Percentiles rank a stretch among this genome's conserved stretches.
These are phyloP conservation scores for Mallotus nudiflorus DNA, from an alignment of 345 rosid species.

Conservation along the genomic window DNA sequence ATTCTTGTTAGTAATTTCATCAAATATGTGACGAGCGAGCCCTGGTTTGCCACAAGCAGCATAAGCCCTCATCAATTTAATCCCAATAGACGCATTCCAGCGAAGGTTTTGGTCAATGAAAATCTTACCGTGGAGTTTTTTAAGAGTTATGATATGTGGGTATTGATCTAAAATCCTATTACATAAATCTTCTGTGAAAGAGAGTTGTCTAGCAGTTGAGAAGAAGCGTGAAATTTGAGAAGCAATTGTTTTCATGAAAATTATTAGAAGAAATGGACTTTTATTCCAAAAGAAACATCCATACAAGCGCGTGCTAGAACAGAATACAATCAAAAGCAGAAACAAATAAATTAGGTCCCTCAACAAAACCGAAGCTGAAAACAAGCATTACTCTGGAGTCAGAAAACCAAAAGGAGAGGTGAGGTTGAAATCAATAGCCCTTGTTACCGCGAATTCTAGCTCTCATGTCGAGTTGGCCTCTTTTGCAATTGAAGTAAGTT, in stretches of 20 bases:
- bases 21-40: slow-evolving; percentile 62
- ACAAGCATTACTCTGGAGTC: too few species aligned
- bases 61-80: slow-evolving; percentile 65
- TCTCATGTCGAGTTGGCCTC: slow-evolving; percentile 99
- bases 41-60: slow-evolving; percentile 44
- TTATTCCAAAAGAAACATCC: slow-evolving; percentile 1
- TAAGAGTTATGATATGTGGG: slow-evolving; percentile 53
- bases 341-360: too few species aligned
- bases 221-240: slow-evolving; percentile 35
- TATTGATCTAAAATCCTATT: slow-evolving; percentile 45
- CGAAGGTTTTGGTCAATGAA: slow-evolving; percentile 29
- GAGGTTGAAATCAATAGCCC: slow-evolving; percentile 63
- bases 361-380: background rate
- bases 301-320: too few species aligned
- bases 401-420: background rate
- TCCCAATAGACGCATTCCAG: slow-evolving; percentile 45
- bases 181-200: slow-evolving; percentile 33
- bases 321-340: slow-evolving; percentile 3
- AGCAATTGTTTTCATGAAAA: slow-evolving; percentile 43
- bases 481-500: slow-evolving; percentile 97
- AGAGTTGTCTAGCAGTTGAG: slow-evolving; percentile 15
- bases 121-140: slow-evolving; percentile 45
- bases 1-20: slow-evolving; percentile 60
- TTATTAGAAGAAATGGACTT: background rate
- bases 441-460: slow-evolving; percentile 96